phyloP scores from a whole-genome alignment of 495 filamentous ascomycete species.

The Recurvomyces mirabilis region DNA sequence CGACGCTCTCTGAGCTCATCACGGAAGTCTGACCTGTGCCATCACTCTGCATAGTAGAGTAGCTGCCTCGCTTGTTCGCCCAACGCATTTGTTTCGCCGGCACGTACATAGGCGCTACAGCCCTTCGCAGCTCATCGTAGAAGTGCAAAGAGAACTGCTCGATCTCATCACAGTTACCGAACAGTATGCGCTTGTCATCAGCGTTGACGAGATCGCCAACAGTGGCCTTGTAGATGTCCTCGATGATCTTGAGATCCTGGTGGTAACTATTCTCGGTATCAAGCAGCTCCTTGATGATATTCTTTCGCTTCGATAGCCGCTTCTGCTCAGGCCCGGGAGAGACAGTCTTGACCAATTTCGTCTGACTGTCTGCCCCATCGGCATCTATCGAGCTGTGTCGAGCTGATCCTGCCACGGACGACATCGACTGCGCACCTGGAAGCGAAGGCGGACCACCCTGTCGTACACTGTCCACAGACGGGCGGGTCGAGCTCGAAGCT shows the following conservation, averaged over 20 bases:
- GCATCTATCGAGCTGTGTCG: conserved; percentile 14
- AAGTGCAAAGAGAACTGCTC: conserved; percentile 71
- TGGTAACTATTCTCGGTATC: conserved; percentile 83
- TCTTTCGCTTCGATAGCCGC: conserved; percentile 51
- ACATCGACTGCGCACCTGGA: conserved; percentile 14
- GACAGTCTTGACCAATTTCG: conserved; percentile 18
- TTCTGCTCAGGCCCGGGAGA: conserved; percentile 47
- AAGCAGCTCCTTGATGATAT: conserved; percentile 79
- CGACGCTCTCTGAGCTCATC: conserved; percentile 13
- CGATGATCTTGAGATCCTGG: conserved; percentile 87
- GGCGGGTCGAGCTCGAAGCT: too few species aligned
- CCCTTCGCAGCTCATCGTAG: conserved; percentile 63
- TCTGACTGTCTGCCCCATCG: conserved; percentile 3
- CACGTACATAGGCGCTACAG: conserved; percentile 61
- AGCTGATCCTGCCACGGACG: conserved; percentile 11
- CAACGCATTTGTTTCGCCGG: conserved; percentile 47
- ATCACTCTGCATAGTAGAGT: conserved; percentile 37
- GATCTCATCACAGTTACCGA: conserved; percentile 80
- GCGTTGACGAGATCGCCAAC: conserved; percentile 67
- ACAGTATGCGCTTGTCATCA: conserved; percentile 77
- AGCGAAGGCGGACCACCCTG: conserved; percentile 8
- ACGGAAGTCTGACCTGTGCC: conserved; percentile 27
- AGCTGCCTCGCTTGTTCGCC: conserved; percentile 42
- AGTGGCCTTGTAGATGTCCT: conserved; percentile 95
- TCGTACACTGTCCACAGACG: conserved; percentile 16